A percentile compares a stretch with the other conserved stretches of the same genome.
phyloP scores from a whole-genome alignment of 306 rosid genomes.

The Vigna nakashimae region DNA sequence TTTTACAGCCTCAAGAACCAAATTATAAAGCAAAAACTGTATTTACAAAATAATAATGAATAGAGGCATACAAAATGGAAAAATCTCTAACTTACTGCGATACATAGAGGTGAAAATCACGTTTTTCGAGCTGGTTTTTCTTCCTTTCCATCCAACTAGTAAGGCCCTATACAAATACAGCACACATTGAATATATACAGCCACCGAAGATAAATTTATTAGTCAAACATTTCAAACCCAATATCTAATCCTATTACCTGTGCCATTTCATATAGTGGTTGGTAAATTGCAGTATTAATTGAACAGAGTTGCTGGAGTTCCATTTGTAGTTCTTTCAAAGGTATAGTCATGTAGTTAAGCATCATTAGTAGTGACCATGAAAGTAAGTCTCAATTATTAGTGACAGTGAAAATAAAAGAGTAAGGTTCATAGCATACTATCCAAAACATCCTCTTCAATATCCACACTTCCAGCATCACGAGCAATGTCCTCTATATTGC shows the following conservation, averaged over 20 bases:
- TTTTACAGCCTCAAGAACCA: constrained; percentile 7
- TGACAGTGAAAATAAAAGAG: constrained; percentile 33
- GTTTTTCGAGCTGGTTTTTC: constrained; percentile 71
- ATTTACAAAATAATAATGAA: constrained; percentile 21
- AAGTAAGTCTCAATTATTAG: constrained; percentile 32
- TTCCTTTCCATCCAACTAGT: constrained; percentile 82
- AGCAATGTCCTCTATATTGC: constrained; percentile 94
- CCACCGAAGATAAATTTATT: constrained; percentile 26
- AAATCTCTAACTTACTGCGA: constrained; percentile 68
- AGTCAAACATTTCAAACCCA: constrained; percentile 40
- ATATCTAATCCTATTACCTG: constrained; percentile 61
- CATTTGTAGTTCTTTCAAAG: constrained; percentile 71
- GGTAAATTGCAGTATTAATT: constrained; percentile 66
- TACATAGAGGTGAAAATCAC: constrained; percentile 84
- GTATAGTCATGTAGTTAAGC: constrained; percentile 46
- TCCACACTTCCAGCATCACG: constrained; percentile 95
- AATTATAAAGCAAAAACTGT: constrained; percentile 20
- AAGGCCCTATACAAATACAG: constrained; percentile 66
- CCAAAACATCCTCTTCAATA: constrained; percentile 77
- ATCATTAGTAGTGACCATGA: constrained; percentile 24
- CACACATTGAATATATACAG: constrained; percentile 37
- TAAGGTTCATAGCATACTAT: constrained; percentile 68
- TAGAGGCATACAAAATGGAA: constrained; percentile 18
- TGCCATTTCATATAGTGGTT: constrained; percentile 84
- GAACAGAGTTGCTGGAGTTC: constrained; percentile 79